Conservation (phyloP, 2,329 filamentous ascomycete species). For the Pleurostoma richardsiae region DNA sequence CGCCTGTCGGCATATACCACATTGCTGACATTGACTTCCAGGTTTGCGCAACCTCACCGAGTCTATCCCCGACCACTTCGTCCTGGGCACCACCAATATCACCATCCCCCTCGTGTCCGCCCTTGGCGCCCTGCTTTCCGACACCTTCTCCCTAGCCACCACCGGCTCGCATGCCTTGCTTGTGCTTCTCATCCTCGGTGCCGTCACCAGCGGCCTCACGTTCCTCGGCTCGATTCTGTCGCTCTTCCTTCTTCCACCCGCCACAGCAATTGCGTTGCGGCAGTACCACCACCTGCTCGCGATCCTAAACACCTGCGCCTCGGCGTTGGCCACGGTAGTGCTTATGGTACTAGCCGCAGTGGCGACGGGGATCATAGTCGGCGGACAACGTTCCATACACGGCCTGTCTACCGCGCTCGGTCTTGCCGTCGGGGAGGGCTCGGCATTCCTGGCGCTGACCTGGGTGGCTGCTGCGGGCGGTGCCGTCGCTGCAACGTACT, state of each 20-base stretch:
- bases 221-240: conserved; percentile 9
- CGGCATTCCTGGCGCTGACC: conserved; percentile 10
- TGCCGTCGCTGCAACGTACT: conserved; percentile 6
- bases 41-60: conserved; percentile 14
- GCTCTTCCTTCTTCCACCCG: too few species aligned
- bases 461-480: conserved; percentile 12
- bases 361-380: conserved; percentile 9
- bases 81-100: conserved; percentile 13
- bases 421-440: conserved; percentile 8
- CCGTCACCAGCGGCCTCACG: conserved; percentile 7
- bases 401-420: conserved; percentile 7
- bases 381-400: conserved; percentile 4
- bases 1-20: too few species aligned
- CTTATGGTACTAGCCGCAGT: conserved; percentile 9
- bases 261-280: too few species aligned
- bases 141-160: conserved; percentile 8
- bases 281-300: conserved; percentile 4
- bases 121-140: conserved; percentile 8
- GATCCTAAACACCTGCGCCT: conserved; percentile 6
- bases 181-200: conserved; percentile 12
- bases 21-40: not conserved
- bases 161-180: conserved; percentile 10
- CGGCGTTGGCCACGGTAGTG: conserved; percentile 4
- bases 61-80: conserved; percentile 14
- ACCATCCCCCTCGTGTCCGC: conserved; percentile 13